A percentile compares a stretch with the other conserved stretches of the same genome.
Conservation (phyloP, 1,284 basidiomycete species). For the Microbotryomycetes sp. region DNA sequence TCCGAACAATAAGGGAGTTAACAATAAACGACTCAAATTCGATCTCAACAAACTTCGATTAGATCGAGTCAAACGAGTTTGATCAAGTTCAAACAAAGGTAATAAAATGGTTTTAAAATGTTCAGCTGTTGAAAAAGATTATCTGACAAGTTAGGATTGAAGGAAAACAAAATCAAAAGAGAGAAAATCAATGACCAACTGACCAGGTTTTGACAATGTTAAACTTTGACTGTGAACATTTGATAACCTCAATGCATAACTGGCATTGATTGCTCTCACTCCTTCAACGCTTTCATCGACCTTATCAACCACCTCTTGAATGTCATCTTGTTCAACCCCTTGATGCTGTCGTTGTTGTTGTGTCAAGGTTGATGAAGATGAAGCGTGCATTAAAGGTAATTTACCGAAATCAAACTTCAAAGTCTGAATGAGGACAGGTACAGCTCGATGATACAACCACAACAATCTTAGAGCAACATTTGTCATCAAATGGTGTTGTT, state of each 20-base stretch:
- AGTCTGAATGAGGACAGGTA: conserved; percentile 20
- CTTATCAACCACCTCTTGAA: background rate
- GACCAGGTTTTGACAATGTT: conserved; percentile 12
- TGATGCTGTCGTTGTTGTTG: background rate
- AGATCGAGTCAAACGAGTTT: conserved; percentile 12
- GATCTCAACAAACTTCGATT: conserved; percentile 20
- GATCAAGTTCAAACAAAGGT: conserved; percentile 28
- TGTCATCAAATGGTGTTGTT: conserved; percentile 19
- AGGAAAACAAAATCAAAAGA: background rate
- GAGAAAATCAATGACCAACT: background rate
- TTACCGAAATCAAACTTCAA: conserved; percentile 34
- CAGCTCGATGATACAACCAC: conserved; percentile 31
- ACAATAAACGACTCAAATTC: conserved; percentile 21
- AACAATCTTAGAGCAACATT: conserved; percentile 31
- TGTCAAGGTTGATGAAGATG: background rate
- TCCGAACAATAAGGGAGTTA: conserved; percentile 22
- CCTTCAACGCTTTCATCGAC: conserved; percentile 7
- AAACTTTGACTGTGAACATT: conserved; percentile 14
- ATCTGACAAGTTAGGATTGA: background rate
- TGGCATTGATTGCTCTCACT: conserved; percentile 22
- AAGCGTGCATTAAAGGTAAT: conserved; percentile 17
- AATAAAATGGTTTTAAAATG: conserved; percentile 27
- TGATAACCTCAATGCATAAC: conserved; percentile 29
- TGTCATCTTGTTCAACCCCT: background rate
- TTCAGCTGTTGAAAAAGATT: background rate